Percentiles rank a stretch among this genome's conserved stretches.
phyloP scores from a whole-genome alignment of 1,139 yeast species.

The Magnusiomyces magnusii region DNA sequence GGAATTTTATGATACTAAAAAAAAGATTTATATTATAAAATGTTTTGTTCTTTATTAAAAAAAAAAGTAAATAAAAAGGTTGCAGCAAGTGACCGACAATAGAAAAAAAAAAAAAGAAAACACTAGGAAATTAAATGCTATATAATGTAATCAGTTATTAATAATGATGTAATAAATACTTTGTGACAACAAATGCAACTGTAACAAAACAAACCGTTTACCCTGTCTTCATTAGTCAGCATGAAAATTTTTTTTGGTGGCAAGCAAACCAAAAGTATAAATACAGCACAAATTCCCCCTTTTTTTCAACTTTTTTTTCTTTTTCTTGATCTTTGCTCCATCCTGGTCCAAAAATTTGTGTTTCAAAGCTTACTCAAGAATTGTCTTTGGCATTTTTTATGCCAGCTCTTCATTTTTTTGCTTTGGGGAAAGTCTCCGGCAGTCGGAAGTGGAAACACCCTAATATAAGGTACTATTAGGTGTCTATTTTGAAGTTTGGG shows the following conservation, averaged over 20 bases:
- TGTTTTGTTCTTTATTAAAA: neutral
- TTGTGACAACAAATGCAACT: no score
- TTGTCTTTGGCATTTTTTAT: neutral
- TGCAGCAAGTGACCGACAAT: no score
- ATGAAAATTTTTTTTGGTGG: neutral
- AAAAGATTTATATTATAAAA: neutral
- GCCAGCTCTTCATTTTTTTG: neutral
- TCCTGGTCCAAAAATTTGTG: constrained; percentile 9
- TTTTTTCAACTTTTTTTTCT: neutral
- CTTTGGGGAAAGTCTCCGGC: constrained; percentile 12
- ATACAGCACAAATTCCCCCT: neutral
- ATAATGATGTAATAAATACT: no score
- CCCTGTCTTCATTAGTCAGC: neutral
- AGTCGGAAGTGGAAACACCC: constrained; percentile 7
- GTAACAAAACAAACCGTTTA: no score
- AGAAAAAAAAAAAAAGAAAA: no score
- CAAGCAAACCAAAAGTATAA: constrained; percentile 1
- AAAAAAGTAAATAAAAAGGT: neutral
- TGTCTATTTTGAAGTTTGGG: neutral
- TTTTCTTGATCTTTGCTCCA: neutral
- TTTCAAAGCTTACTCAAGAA: constrained; percentile 9
- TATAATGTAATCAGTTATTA: no score
- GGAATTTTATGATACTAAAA: neutral
- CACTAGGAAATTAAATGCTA: no score
- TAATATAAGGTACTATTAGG: constrained; percentile 7